Evolutionary conservation across 495 filamentous ascomycete species (phyloP).

Genomic region (Aspergillus ostianus): DNA sequence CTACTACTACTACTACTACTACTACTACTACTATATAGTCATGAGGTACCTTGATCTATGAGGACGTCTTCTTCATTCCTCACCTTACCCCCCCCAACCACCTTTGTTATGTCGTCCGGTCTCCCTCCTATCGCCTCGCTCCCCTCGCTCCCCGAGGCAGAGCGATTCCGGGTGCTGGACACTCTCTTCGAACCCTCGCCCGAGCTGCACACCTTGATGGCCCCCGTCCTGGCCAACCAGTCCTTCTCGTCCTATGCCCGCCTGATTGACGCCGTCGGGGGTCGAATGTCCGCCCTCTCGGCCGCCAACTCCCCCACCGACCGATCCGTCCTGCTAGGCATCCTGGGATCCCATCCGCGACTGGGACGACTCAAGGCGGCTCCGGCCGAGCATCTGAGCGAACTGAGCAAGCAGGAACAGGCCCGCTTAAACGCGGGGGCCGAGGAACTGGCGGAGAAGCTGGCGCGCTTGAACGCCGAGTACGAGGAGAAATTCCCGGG

Average conservation of each 20-base stretch:
- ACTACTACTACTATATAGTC: too few species aligned
- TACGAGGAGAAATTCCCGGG: conserved; percentile 85
- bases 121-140: conserved; percentile 55
- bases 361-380: conserved; percentile 65
- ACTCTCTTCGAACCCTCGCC: conserved; percentile 83
- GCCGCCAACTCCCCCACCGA: conserved; percentile 46
- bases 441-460: conserved; percentile 49
- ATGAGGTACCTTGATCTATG: too few species aligned
- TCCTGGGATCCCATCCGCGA: conserved; percentile 84
- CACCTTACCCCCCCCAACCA: not conserved
- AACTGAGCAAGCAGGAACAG: conserved; percentile 76
- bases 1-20: too few species aligned
- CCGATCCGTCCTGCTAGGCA: conserved; percentile 58
- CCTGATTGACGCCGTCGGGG: conserved; percentile 58
- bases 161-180: conserved; percentile 66
- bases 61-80: too few species aligned
- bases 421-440: conserved; percentile 60
- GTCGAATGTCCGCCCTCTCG: conserved; percentile 53
- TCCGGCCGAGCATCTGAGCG: conserved; percentile 59
- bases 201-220: conserved; percentile 67
- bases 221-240: conserved; percentile 62
- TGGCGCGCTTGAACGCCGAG: conserved; percentile 63
- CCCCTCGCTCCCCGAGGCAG: conserved; percentile 52
- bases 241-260: conserved; percentile 60
- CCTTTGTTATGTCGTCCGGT: conserved; percentile 14